A percentile compares a stretch with the other conserved stretches of the same genome.
Conservation (phyloP, 73 alveolate genomes). For the Paramecium pentaurelia region DNA sequence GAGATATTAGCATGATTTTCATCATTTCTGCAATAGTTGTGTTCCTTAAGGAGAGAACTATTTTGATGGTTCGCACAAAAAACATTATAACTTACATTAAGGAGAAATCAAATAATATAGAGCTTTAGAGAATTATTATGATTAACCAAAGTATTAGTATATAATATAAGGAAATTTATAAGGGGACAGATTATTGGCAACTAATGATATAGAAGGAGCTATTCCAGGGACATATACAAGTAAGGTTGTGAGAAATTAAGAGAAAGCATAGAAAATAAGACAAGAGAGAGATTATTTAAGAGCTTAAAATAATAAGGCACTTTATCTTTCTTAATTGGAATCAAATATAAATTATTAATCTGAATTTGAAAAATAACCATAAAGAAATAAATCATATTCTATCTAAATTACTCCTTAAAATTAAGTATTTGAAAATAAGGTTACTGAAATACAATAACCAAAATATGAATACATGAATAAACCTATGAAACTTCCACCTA, state of each 20-base stretch:
- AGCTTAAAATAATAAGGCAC: background rate
- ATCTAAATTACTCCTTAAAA: background rate
- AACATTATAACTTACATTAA: constrained; percentile 6
- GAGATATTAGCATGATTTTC: constrained; percentile 38
- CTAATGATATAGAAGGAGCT: constrained; percentile 36
- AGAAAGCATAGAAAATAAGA: background rate
- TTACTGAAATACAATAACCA: background rate
- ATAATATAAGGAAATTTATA: background rate
- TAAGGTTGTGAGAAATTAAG: constrained; percentile 19
- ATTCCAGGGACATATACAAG: background rate
- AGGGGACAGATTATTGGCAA: background rate
- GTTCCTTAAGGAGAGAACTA: constrained; percentile 46
- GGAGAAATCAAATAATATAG: constrained; percentile 37
- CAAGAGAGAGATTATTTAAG: background rate
- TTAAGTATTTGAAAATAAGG: background rate
- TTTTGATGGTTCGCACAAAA: background rate
- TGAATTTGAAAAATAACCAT: background rate
- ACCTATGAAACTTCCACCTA: background rate
- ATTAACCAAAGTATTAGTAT: background rate
- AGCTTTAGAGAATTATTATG: constrained; percentile 2
- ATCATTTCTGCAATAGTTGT: background rate
- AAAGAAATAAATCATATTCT: background rate
- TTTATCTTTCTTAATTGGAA: background rate
- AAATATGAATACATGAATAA: background rate
- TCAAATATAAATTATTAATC: background rate